Base-by-base conservation (phyloP, 441 rosid species). In the Capsella rubella region DNA sequence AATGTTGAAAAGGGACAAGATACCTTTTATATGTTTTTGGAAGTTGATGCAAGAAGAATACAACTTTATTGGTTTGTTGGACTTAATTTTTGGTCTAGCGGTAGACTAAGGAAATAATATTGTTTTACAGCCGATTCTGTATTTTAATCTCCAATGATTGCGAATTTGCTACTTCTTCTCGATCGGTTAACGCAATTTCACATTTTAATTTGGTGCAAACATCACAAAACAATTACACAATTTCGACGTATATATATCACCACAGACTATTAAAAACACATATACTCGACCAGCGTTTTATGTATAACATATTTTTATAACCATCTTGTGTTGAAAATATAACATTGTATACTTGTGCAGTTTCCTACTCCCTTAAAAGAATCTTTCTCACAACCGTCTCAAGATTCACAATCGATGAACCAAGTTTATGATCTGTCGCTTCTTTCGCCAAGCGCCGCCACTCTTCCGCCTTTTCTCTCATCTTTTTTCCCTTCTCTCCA, bases 331-430 rank as follows among this genome's bases (percentile, higher is more conserved):
- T 25, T 5, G 12, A 4, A 0, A 50, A n/a, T 6, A 45, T 45
- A 45, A 45, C 50, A 45, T 43, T 4, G 51, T 47, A 3, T 47
- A 21, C 18, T 15, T 51, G 65, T 6, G 25, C 25, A 67, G 8
- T 69, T 28, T 14, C 60, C 60, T 57, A 14, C 56, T 51, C 46
- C 2, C 50, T 31, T 35, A 68, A 63, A 1, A 85, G 78, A 29
- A 77, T 55, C 27, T 69, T 49, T 5, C 9, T 13, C 9, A 80
- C 70, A 71, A 86, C 4, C 49, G 59, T 53, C 45, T 82, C 64
- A 4, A 85, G 47, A 64, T 78, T 83, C 14, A 12, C 5, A 6
- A 27, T 34, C n/a, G 85, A 83, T 0, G 85, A 79, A 4, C 85
- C 83, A 37, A 1, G 3, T 3, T 46, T 43, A 63, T n/a, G 45